phyloP scores from a whole-genome alignment of 805 yeast genomes.

The Metschnikowia peoriensis region DNA sequence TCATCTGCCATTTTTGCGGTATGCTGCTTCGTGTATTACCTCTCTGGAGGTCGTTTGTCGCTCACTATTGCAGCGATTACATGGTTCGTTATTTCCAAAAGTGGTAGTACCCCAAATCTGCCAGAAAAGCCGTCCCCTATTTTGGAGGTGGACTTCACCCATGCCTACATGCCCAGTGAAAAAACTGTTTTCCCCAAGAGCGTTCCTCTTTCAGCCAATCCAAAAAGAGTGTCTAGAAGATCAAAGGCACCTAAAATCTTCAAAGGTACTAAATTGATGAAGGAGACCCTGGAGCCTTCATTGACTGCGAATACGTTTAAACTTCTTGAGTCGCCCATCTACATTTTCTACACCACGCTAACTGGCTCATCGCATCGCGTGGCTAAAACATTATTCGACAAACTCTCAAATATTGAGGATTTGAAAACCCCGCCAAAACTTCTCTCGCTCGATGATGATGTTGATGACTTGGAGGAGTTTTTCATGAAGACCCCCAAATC shows the following conservation, averaged over 20 bases:
- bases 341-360: slow-evolving; percentile 77
- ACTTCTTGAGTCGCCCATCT: slow-evolving; percentile 53
- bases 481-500: slow-evolving; percentile 61
- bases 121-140: slow-evolving; percentile 30
- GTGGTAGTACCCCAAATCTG: not conserved
- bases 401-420: slow-evolving; percentile 28
- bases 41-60: slow-evolving; percentile 45
- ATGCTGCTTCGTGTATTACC: slow-evolving; percentile 29
- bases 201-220: slow-evolving; percentile 2
- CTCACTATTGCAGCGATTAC: slow-evolving; percentile 26
- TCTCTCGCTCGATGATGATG: slow-evolving; percentile 71
- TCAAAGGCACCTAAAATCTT: slow-evolving; percentile 41
- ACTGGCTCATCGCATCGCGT: slow-evolving; percentile 79
- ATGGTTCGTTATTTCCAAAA: slow-evolving; percentile 4
- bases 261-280: slow-evolving; percentile 34
- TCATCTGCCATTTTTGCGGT: slow-evolving; percentile 16
- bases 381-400: slow-evolving; percentile 51
- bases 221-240: slow-evolving; percentile 16
- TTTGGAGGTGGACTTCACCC: slow-evolving; percentile 43
- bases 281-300: slow-evolving; percentile 27
- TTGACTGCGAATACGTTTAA: slow-evolving; percentile 40
- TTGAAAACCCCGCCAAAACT: slow-evolving; percentile 47
- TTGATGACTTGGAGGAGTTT: slow-evolving; percentile 80
- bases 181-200: slow-evolving; percentile 18
- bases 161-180: slow-evolving; percentile 27